Conservation (phyloP, 2,329 filamentous ascomycete species). For the Nemania sp. region DNA sequence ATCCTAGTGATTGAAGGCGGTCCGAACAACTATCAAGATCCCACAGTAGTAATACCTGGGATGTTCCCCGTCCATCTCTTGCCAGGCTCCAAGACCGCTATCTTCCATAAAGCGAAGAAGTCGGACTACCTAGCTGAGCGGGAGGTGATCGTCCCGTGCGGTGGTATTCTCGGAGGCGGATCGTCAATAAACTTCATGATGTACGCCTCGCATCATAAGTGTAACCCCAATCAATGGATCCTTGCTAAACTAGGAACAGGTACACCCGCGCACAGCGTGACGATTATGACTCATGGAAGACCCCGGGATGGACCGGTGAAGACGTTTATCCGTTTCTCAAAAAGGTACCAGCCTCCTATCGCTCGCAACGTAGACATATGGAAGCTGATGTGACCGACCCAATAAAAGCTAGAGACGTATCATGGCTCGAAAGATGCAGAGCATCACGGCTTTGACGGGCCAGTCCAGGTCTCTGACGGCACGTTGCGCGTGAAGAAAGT, state of each 20-base stretch:
- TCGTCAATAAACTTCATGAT: constrained; percentile 64
- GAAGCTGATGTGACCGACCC: constrained; percentile 13
- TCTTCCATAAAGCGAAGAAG: constrained; percentile 60
- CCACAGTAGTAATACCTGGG: constrained; percentile 57
- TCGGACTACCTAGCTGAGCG: constrained; percentile 57
- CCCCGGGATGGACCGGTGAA: constrained; percentile 48
- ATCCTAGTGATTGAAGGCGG: constrained; percentile 43
- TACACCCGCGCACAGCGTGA: constrained; percentile 51
- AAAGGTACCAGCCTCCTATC: constrained; percentile 52
- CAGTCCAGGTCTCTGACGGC: constrained; percentile 62
- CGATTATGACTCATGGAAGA: constrained; percentile 52
- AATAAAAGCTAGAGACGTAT: constrained; percentile 48
- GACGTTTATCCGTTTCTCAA: constrained; percentile 63
- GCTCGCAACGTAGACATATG: background rate
- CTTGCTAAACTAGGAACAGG: constrained; percentile 36
- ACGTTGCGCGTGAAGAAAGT: constrained; percentile 55
- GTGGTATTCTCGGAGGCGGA: constrained; percentile 66
- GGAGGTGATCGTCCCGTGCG: constrained; percentile 55
- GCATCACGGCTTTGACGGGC: constrained; percentile 61
- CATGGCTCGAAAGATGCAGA: constrained; percentile 54
- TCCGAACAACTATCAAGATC: constrained; percentile 31
- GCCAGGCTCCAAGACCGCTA: constrained; percentile 57
- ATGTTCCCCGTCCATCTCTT: constrained; percentile 62
- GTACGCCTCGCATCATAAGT: constrained; percentile 35
- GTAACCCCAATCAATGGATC: background rate